Evolutionary conservation across 1,284 basidiomycete species (phyloP), one percentile per base, ranked within the genome.

Genomic region (Cryptococcus floricola): DNA sequence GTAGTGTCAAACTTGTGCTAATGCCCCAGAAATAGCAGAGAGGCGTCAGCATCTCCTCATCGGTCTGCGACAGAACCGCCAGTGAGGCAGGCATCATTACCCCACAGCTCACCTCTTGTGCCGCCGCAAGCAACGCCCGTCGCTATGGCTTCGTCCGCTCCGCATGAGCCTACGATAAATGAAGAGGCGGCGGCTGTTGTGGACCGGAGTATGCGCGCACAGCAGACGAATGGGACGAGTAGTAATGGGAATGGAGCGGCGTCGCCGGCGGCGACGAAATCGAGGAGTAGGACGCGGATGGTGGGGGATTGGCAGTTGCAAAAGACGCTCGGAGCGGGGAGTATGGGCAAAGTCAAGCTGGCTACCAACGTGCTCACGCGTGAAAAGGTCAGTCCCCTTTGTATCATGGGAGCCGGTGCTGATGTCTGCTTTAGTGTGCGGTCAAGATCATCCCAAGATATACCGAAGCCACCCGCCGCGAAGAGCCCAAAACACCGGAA

Each of bases 271-370:
- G 52, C 31, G 46, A 41, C 42, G n/a, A 59, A 55, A 48, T 2
- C 31, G 31, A 34, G 31, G 2, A 57, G 57, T 31, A 44, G 62
- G 31, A 53, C 55, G 1, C 58, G 68, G 52, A 64, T 65, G 60
- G 73, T 98, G 13, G 94, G 95, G 42, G 92, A 98, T 74, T 98
- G 97, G 80, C 90, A 90, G 59, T 84, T 98, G 61, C 91, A 91
- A 68, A 98, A 98, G 83, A 98, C 95, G 3, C 83, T 98, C 38
- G 95, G 96, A 49, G 93, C 93, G 41, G 95, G 96, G 39, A 94
- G 91, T 75, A 98, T 98, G 94, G 96, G 95, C 65, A 98, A 98
- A 75, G 96, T 98, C 70, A 98, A 98, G 81, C 84, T 98, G 18
- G 95, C 91, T 7, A 87, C 89, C 42, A 91, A 95, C 74, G 89